Base-by-base conservation (phyloP, 2,329 filamentous ascomycete species). In the Fusarium albosuccineum region DNA sequence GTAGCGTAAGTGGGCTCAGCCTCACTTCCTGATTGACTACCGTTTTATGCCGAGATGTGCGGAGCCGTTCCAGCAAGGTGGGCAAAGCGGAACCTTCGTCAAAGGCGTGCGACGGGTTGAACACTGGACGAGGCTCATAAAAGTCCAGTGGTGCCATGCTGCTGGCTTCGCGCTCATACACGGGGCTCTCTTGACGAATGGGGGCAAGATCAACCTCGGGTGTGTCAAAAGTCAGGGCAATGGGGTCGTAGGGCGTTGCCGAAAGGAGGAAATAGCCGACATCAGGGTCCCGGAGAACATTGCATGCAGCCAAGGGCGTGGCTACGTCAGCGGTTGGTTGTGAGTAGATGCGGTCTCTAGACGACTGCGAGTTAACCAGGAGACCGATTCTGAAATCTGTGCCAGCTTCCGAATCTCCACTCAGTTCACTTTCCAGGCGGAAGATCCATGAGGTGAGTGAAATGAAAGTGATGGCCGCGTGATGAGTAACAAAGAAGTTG, bases 1-100 rank as follows among this genome's bases (percentile, higher is more conserved):
- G 86, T 16, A 94, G 82, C 2, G 91, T 92, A 22, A 91, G 86
- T 11, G 91, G 88, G 22, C 89, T 92, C 22, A 94, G 84, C 60
- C 87, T 85, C 55, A 94, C 83, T 72, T 92, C 88, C 63, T 92
- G 89, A 59, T 86, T 87, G 49, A 92, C 79, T 27, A 89, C 77
- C 6, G 86, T 83, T 76, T 87, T 86, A 76, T 89, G 85, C 53
- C 86, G 85, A 44, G 86, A 86, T 2, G 88, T 88, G 48, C 86
- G 84, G 37, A 89, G 78, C 44, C 82, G 80, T 51, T 87, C 85
- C 11, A 90, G 80, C 46, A 90, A 79, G 29, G 77, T 76, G 3
- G 88, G 86, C 9, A 92, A 76, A 26, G 82, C 80, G 5, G 87
- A 89, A 8, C 79, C 77, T 59, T 86, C 81, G 56, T 87, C 87